Conservation (phyloP, 2,329 filamentous ascomycete genomes). For the Cladosporium oxysporum region DNA sequence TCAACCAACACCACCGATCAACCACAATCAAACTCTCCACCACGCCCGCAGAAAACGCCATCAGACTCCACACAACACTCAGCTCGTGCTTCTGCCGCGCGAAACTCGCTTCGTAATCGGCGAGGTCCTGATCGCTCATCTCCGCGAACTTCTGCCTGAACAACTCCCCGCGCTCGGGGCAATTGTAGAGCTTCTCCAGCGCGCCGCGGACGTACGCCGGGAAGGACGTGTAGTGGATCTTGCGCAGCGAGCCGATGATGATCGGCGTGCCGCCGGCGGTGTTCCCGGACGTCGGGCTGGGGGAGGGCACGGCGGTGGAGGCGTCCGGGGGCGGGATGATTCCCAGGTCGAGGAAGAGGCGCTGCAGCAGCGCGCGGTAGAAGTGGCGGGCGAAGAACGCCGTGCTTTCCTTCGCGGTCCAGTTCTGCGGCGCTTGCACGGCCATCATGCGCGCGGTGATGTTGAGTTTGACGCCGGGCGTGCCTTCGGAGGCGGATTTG, state of each 20-base stretch:
- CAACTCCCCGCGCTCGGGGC: slow-evolving; percentile 58
- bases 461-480: slow-evolving; percentile 73
- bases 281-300: not conserved
- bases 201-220: slow-evolving; percentile 78
- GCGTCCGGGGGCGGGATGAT: slow-evolving; percentile 63
- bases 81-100: slow-evolving; percentile 72
- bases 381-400: slow-evolving; percentile 91
- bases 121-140: slow-evolving; percentile 75
- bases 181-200: slow-evolving; percentile 68
- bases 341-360: slow-evolving; percentile 83
- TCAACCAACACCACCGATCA: slow-evolving; percentile 85
- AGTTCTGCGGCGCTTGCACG: slow-evolving; percentile 91
- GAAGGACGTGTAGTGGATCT: slow-evolving; percentile 76
- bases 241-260: slow-evolving; percentile 82
- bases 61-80: slow-evolving; percentile 86
- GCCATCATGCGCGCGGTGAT: slow-evolving; percentile 99
- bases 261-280: slow-evolving; percentile 63
- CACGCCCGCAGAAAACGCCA: slow-evolving; percentile 91
- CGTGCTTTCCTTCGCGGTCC: slow-evolving; percentile 78
- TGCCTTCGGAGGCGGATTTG: slow-evolving; percentile 3
- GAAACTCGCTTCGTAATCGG: slow-evolving; percentile 67
- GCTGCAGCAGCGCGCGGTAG: slow-evolving; percentile 86
- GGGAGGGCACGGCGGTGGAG: not conserved
- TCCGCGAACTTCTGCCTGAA: slow-evolving; percentile 66
- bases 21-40: slow-evolving; percentile 88